Conservation (phyloP, 495 filamentous ascomycete species). For the Penicillium coffeae region DNA sequence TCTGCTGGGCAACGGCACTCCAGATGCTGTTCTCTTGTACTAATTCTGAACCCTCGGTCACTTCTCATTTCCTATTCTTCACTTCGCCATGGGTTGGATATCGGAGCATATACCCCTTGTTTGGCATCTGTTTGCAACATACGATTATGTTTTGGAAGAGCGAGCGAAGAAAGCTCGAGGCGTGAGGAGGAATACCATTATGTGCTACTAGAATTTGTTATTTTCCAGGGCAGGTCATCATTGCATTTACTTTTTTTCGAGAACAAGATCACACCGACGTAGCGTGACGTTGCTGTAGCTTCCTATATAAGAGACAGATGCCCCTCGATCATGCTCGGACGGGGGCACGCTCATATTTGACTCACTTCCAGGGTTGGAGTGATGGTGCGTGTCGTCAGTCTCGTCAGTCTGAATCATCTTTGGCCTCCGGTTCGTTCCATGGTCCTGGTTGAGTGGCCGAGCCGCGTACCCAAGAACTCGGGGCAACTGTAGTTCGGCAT, state of each 20-base stretch:
- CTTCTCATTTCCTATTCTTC: conserved; percentile 7
- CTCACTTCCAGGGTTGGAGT: conserved; percentile 17
- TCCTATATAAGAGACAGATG: conserved; percentile 19
- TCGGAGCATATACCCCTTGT: conserved; percentile 19
- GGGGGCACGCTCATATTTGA: conserved; percentile 17
- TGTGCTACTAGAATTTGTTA: conserved; percentile 17
- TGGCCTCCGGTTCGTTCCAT: conserved; percentile 20
- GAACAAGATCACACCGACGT: conserved; percentile 33
- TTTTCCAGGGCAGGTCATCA: conserved; percentile 25
- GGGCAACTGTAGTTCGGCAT: conserved; percentile 2
- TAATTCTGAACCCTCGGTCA: neutral
- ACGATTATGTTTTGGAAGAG: conserved; percentile 1
- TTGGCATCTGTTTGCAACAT: conserved; percentile 16
- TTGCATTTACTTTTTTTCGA: conserved; percentile 25
- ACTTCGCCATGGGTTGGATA: conserved; percentile 11
- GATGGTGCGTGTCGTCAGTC: conserved; percentile 38
- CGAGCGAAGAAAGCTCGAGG: neutral
- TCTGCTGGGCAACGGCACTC: neutral
- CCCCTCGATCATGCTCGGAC: conserved; percentile 4
- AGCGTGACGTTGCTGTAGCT: conserved; percentile 17
- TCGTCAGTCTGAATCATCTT: conserved; percentile 34
- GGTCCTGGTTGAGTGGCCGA: conserved; percentile 20
- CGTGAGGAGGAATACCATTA: conserved; percentile 2
- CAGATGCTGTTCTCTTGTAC: neutral
- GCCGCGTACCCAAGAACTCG: conserved; percentile 17